phyloP scores from a whole-genome alignment of 768 basidiomycete species.

The Pisolithus microcarpus region DNA sequence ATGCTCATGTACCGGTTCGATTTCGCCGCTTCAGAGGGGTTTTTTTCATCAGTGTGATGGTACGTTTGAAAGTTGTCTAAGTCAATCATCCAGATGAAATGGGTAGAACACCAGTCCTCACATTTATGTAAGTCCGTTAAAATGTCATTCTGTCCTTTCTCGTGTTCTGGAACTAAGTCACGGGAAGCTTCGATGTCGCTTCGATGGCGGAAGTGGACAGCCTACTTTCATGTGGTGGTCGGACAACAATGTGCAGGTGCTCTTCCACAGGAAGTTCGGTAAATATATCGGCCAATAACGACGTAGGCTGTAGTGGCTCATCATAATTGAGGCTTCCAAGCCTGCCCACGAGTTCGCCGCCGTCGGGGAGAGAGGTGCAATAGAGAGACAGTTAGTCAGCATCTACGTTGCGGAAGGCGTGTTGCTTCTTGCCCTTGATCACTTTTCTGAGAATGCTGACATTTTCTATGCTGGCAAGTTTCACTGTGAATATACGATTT shows the following conservation, averaged over 20 bases:
- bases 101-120: too few relatives aligned
- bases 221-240: neutral
- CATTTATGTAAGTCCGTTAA: neutral
- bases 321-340: neutral
- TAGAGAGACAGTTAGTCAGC: neutral
- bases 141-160: neutral
- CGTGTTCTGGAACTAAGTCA: neutral
- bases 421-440: neutral
- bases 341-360: neutral
- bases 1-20: too few relatives aligned
- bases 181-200: neutral
- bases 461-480: neutral
- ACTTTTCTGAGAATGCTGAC: neutral
- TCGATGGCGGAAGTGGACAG: neutral
- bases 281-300: neutral
- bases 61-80: too few relatives aligned
- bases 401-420: neutral
- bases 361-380: neutral
- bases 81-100: too few relatives aligned
- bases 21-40: too few relatives aligned
- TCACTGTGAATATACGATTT: neutral
- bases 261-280: neutral
- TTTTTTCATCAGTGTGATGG: too few relatives aligned
- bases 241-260: conserved; percentile 1
- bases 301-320: neutral